A percentile compares a stretch with the other conserved stretches of the same genome.
Conservation (phyloP, 1,139 yeast genomes). For the Zygosaccharomyces pseudobailii region DNA sequence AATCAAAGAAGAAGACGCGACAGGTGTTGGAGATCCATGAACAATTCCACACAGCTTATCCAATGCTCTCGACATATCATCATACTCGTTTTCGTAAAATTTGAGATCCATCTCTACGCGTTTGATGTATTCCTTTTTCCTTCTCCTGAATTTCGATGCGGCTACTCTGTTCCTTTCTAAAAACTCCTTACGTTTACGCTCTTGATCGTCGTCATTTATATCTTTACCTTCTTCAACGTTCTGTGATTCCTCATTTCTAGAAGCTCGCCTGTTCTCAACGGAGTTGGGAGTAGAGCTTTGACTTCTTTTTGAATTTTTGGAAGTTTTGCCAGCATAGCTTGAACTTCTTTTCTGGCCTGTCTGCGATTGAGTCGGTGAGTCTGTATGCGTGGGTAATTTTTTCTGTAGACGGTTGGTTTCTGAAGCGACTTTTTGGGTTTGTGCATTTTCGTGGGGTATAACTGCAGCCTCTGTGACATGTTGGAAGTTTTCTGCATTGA, state of each 20-base stretch:
- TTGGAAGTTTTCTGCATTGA: slow-evolving; percentile 7
- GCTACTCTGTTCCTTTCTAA: slow-evolving; percentile 91
- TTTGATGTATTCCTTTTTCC: slow-evolving; percentile 84
- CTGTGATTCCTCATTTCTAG: slow-evolving; percentile 12
- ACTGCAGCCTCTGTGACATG: slow-evolving; percentile 19
- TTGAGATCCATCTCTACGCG: slow-evolving; percentile 75
- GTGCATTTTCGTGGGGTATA: slow-evolving; percentile 13
- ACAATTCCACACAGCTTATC: slow-evolving; percentile 19
- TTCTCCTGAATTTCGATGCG: slow-evolving; percentile 90
- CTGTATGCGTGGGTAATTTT: slow-evolving; percentile 1
- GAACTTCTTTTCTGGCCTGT: slow-evolving; percentile 8
- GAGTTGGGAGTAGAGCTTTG: slow-evolving; percentile 6
- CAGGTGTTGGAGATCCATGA: slow-evolving; percentile 12
- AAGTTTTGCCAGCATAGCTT: slow-evolving; percentile 5
- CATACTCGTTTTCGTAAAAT: slow-evolving; percentile 67
- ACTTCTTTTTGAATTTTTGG: slow-evolving; percentile 5
- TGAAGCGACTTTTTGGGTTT: background rate
- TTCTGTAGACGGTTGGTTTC: slow-evolving; percentile 3
- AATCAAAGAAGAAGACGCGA: slow-evolving; percentile 16
- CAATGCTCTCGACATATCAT: slow-evolving; percentile 44
- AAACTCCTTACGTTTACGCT: slow-evolving; percentile 74
- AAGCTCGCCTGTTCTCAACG: slow-evolving; percentile 1
- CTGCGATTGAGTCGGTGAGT: slow-evolving; percentile 5
- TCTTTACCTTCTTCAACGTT: slow-evolving; percentile 14
- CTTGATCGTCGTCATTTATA: slow-evolving; percentile 37